These are phyloP conservation scores for Epichloe typhina DNA, from an alignment of 2,329 filamentous ascomycete genomes.

Conservation along the genomic window DNA sequence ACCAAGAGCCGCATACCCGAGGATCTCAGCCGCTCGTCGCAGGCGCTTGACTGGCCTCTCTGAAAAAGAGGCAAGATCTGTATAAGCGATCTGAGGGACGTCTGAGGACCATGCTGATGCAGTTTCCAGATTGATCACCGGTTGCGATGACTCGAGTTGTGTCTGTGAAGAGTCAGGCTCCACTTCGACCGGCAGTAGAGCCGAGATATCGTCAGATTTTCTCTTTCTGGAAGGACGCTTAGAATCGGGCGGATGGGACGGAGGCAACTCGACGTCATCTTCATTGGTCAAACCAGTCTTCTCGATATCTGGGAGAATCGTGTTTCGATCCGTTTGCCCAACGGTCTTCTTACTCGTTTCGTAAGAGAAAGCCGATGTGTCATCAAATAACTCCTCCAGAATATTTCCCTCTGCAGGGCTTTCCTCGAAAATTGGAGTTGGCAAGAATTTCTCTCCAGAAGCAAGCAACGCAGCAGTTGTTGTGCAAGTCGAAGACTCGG, in stretches of 20 bases:
- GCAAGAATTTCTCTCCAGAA: constrained; percentile 22
- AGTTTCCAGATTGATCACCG: not conserved
- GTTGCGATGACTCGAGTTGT: not conserved
- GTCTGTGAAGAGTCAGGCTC: constrained; percentile 2
- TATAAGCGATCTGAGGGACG: not conserved
- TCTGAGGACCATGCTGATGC: not conserved
- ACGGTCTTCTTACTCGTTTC: constrained; percentile 15
- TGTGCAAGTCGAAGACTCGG: not conserved
- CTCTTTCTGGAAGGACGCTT: not conserved
- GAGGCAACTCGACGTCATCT: not conserved
- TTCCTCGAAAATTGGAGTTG: constrained; percentile 8
- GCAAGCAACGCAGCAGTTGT: constrained; percentile 12
- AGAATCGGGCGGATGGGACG: not conserved
- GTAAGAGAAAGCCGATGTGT: constrained; percentile 19
- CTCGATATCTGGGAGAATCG: not conserved
- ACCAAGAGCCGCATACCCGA: constrained; percentile 24
- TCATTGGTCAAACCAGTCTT: not conserved
- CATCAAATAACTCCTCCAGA: constrained; percentile 10
- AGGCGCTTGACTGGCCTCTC: constrained; percentile 18
- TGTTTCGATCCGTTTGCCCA: not conserved
- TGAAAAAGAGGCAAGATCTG: not conserved
- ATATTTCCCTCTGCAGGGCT: not conserved
- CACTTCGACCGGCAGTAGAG: constrained; percentile 2
- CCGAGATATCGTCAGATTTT: constrained; percentile 3
- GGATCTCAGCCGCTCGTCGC: constrained; percentile 21